A percentile compares a stretch with the other conserved stretches of the same genome.
Evolutionary conservation across 257 asterid genomes (phyloP).

Genomic region (Lavandula angustifolia): DNA sequence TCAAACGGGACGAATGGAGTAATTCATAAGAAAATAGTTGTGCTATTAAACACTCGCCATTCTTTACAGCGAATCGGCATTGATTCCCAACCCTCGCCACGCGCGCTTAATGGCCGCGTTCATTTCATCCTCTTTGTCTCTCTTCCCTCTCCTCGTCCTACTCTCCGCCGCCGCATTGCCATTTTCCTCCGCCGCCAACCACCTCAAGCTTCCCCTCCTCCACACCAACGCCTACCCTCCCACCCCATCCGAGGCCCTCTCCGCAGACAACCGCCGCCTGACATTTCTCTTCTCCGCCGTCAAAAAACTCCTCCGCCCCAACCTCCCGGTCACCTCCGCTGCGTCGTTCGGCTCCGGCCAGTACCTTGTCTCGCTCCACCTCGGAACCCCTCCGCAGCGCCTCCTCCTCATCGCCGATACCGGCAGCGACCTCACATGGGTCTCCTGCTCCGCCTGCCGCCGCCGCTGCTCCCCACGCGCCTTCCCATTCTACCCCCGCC

Average conservation of each 20-base stretch:
- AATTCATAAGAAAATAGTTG: too few relatives aligned
- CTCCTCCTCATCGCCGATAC: slow-evolving; percentile 73
- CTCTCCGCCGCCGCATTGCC: slow-evolving; percentile 23
- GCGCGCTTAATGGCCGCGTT: slow-evolving; percentile 29
- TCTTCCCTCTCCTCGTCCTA: slow-evolving; percentile 33
- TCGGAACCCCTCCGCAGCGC: slow-evolving; percentile 81
- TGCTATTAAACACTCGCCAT: slow-evolving; percentile 22
- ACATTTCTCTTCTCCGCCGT: slow-evolving; percentile 43
- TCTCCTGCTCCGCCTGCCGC: slow-evolving; percentile 80
- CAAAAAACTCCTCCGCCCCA: slow-evolving; percentile 42
- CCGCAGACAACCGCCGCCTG: slow-evolving; percentile 65
- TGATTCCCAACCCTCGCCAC: slow-evolving; percentile 13
- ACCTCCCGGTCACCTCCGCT: slow-evolving; percentile 69
- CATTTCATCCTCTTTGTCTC: slow-evolving; percentile 32
- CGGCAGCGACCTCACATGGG: slow-evolving; percentile 95
- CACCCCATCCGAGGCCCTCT: slow-evolving; percentile 49
- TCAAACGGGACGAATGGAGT: too few relatives aligned
- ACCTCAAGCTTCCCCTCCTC: slow-evolving; percentile 71
- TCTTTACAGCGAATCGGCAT: slow-evolving; percentile 16
- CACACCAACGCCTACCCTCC: slow-evolving; percentile 50
- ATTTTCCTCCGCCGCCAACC: slow-evolving; percentile 36
- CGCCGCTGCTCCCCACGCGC: slow-evolving; percentile 46
- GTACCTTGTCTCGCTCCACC: slow-evolving; percentile 68
- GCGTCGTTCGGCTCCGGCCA: slow-evolving; percentile 82
- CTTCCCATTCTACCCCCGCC: slow-evolving; percentile 61